Base-by-base conservation (phyloP, 129 eudicot species). In the Pittosporum tobira region DNA sequence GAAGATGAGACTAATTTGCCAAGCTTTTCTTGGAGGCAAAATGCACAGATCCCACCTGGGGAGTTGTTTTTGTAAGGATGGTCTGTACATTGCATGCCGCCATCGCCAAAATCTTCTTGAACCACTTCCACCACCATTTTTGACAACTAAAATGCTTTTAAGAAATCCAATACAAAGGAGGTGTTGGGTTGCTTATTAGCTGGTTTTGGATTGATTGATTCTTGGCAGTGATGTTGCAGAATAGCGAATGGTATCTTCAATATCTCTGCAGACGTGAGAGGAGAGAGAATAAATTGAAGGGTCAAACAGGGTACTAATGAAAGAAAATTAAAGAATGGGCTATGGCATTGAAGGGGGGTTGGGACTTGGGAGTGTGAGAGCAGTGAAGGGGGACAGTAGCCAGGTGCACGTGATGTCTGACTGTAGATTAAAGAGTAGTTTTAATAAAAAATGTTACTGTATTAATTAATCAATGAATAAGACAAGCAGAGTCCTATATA, bases 1-100 rank as follows among this genome's bases (percentile, higher is more conserved):
- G 96, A 88, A 28, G 89, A 78, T 24, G 96, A 84, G 27, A 88
- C 96, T 26, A 88, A 73, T 59, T 88, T 88, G 22, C 94, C 94
- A 13, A 88, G 77, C 63, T 88, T 88, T 67, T 88, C 96, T 71
- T 88, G 96, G 42, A 84, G 89, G 67, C 96, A 88, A 29, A 75
- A 58, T 0, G 88, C 82, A 63, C 96, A 88, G 67, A 88, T 88
- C 31, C 90, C 90, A 6, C 87, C 94, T 10, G 94, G 80, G 45
- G 87, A 62, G 67, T 57, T 78, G 78, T 69, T 84, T 24, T 72
- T 79, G 76, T 54, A 81, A 2, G 88, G 94, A 30, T 84, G 94
- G 25, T 81, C 77, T 20, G 79, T 50, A 43, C 96, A 88, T 48
- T 78, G 65, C 88, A 81, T 72, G 70, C 48, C 67, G 52, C 81